Evolutionary conservation across 306 rosid species (phyloP), one percentile per base, ranked within the genome.

Genomic region (Gynostemma pentaphyllum): DNA sequence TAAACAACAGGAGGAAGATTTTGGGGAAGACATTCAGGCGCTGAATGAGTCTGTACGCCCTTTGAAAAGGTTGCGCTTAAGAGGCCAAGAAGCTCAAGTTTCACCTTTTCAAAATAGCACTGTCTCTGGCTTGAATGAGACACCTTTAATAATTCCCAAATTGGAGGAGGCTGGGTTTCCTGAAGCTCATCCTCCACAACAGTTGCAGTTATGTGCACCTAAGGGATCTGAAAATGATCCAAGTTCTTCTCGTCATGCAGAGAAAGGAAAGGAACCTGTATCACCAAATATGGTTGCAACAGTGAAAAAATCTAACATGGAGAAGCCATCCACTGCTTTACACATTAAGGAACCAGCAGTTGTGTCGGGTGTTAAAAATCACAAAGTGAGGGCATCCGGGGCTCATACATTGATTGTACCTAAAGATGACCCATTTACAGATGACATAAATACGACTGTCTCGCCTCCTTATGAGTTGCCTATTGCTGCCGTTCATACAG

Each of bases 211-310:
- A 30, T 19, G 41, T 50, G 62, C 4, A 13, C 45, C 36, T 11
- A 53, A 50, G 45, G 75, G 80, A 48, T 68, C 67, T 54, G 90
- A 75, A 51, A 59, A 23, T n/a, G 27, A 13, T 37, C 63, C 76
- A n/a, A 50, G 66, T 52, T 78, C 75, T 15, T 39, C 74, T 15
- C 74, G 5, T 42, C 72, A 56, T 73, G 68, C 16, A 70, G 70
- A 88, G 50, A 86, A 81, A 81, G 96, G 95, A 54, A 92, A 92
- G 74, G 74, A 75, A 67, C 96, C 90, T 54, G 15, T 81, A 45
- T 68, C 80, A 61, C 76, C 79, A 55, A 75, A 70, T 47, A 64
- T 37, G 50, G 57, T 64, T 52, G 23, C 63, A 37, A 63, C 72
- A 37, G 81, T 76, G 59, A 81, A 78, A 64, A 42, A 69, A 60